Base-by-base conservation (phyloP, 305 asterid species). In the Andrographis paniculata region DNA sequence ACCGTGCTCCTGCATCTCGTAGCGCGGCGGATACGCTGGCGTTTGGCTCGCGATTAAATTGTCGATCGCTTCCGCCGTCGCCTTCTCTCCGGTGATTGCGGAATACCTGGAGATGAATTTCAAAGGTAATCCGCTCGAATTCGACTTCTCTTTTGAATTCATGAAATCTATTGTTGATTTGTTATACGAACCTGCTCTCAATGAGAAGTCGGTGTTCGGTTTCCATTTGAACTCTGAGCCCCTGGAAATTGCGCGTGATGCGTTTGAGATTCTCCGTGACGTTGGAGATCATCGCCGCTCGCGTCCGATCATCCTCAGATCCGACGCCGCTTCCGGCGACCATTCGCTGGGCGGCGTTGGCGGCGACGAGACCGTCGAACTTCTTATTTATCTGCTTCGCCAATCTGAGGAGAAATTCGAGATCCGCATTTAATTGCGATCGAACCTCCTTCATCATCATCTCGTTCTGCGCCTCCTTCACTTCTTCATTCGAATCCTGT, bases 61-160 rank as follows among this genome's bases (percentile, higher is more conserved):
- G 60, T 85, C 94, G 28, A 85, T 85, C 9, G 82, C 65, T 2
- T 85, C 91, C 0, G 84, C 83, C 0, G 85, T 62, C 0, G 87
- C 74, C 51, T 71, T 76, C 64, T 85, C 83, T 12, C 79, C 74
- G 0, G 82, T 81, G 20, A 85, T 61, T 0, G 83, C 67, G 16
- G 44, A 68, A 40, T 61, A 84, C 68, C 78, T 72, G 24, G 14
- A 12, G 1, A 20, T 24, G 6, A 24, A 3, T 24, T 24, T 24
- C 30, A 8, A 24, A 24, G 4, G 4, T 8, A 24, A 24, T 24
- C 8, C 8, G 8, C 8, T 24, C 16, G 14, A 6, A 11, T 13
- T 11, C 4, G n/a, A 6, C 2, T 20, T 6, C 4, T 3, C 7
- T 45, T 4, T 20, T 9, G 22, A 28, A 1, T 16, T n/a, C n/a